Conservation (phyloP, 345 rosid species). For the Rhodomyrtus tomentosa region DNA sequence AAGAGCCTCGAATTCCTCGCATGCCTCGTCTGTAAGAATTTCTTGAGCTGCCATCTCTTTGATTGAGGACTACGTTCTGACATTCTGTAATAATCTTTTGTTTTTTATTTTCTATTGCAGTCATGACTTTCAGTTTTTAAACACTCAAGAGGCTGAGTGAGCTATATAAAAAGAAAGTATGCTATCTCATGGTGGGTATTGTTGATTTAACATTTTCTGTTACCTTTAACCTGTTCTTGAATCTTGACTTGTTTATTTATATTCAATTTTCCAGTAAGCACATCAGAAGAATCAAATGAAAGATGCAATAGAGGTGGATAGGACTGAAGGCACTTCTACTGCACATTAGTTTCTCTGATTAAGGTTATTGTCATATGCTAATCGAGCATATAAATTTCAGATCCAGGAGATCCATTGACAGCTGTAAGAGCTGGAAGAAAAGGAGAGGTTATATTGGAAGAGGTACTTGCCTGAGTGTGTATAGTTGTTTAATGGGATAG, state of each 20-base stretch:
- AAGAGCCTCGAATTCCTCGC: slow-evolving; percentile 97
- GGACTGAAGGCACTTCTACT: slow-evolving; percentile 65
- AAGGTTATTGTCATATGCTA: background rate
- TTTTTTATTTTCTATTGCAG: slow-evolving; percentile 19
- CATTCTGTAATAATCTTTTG: background rate
- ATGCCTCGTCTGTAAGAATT: slow-evolving; percentile 88
- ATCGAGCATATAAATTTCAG: slow-evolving; percentile 19
- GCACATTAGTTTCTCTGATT: background rate
- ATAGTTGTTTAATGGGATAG: background rate
- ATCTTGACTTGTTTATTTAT: background rate
- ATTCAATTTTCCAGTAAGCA: slow-evolving; percentile 50
- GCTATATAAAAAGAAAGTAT: slow-evolving; percentile 96
- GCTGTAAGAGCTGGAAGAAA: slow-evolving; percentile 97
- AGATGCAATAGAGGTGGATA: slow-evolving; percentile 90
- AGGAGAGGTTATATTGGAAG: slow-evolving; percentile 80
- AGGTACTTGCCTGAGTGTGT: slow-evolving; percentile 30
- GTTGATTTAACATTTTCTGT: background rate
- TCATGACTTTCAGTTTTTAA: slow-evolving; percentile 97
- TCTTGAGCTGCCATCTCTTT: background rate
- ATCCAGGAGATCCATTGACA: slow-evolving; percentile 86
- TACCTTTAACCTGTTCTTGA: background rate
- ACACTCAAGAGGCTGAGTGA: slow-evolving; percentile 91
- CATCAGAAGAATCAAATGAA: slow-evolving; percentile 96
- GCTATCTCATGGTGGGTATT: slow-evolving; percentile 77
- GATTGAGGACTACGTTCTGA: background rate